Conservation (phyloP, 345 rosid genomes). For the Aquilaria malaccensis region DNA sequence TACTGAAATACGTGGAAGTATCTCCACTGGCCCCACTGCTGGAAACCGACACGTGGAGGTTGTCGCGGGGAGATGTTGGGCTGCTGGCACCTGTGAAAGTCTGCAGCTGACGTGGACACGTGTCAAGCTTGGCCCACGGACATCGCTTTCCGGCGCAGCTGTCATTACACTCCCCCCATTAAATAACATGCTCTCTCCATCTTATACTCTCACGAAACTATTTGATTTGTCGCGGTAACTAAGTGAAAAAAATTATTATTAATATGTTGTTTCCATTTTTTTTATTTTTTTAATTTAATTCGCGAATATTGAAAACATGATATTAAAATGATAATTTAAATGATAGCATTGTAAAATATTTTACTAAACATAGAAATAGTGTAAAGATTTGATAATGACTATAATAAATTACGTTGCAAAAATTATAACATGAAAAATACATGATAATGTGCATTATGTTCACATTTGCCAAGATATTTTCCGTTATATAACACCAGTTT, state of each 20-base stretch:
- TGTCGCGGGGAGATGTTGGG: neutral
- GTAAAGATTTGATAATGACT: no score
- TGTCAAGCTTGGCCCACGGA: slow-evolving; percentile 24
- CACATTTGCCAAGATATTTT: no score
- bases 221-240: slow-evolving; percentile 12
- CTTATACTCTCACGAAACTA: neutral
- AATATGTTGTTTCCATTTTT: neutral
- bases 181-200: no score
- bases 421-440: no score
- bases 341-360: no score
- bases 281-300: no score
- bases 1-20: neutral
- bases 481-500: no score
- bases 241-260: neutral
- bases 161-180: neutral
- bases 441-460: no score
- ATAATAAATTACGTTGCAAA: no score
- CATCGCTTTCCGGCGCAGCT: slow-evolving; percentile 9
- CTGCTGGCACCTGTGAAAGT: slow-evolving; percentile 20
- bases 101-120: slow-evolving; percentile 26
- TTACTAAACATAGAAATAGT: no score
- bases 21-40: neutral
- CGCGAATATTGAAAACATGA: no score
- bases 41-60: slow-evolving; percentile 28
- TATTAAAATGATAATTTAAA: no score